These are phyloP conservation scores for Gamsiella multidivaricata DNA, from an alignment of 192 early-diverging fungal species.

Conservation along the genomic window DNA sequence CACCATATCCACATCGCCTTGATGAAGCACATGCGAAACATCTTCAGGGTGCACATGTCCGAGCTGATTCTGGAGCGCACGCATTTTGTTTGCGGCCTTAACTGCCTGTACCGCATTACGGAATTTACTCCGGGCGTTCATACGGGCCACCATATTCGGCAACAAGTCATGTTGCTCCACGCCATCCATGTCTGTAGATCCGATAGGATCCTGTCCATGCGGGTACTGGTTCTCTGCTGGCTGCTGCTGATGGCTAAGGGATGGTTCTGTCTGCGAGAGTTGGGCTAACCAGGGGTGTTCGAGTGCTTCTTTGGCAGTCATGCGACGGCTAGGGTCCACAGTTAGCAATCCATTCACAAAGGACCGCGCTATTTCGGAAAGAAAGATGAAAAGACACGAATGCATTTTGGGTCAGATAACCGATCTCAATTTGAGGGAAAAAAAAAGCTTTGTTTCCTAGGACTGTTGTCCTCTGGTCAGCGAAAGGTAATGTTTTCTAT, in stretches of 20 bases:
- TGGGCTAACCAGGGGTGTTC: slow-evolving; percentile 78
- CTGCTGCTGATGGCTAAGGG: slow-evolving; percentile 7
- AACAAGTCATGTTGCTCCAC: slow-evolving; percentile 62
- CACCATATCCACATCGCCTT: slow-evolving; percentile 15
- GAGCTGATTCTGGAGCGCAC: not conserved
- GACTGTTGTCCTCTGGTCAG: too few species aligned
- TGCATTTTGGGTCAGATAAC: slow-evolving; percentile 70
- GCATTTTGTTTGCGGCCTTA: slow-evolving; percentile 47
- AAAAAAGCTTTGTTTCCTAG: too few species aligned
- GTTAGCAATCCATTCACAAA: slow-evolving; percentile 79
- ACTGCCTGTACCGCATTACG: slow-evolving; percentile 68
- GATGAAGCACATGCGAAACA: slow-evolving; percentile 30
- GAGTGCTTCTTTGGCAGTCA: slow-evolving; percentile 81
- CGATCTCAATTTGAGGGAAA: too few species aligned
- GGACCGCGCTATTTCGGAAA: slow-evolving; percentile 61
- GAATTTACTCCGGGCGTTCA: slow-evolving; percentile 75
- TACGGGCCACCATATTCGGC: slow-evolving; percentile 69
- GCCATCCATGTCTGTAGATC: slow-evolving; percentile 27
- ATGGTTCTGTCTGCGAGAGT: slow-evolving; percentile 8
- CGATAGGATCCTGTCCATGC: slow-evolving; percentile 61
- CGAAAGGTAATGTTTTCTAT: too few species aligned
- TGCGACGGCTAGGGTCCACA: slow-evolving; percentile 70
- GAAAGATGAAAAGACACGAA: slow-evolving; percentile 38
- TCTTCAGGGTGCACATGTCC: slow-evolving; percentile 24
- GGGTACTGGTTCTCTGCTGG: slow-evolving; percentile 61